phyloP scores from a whole-genome alignment of 371 early-diverging fungal genomes.

The Umbelopsis sp. region DNA sequence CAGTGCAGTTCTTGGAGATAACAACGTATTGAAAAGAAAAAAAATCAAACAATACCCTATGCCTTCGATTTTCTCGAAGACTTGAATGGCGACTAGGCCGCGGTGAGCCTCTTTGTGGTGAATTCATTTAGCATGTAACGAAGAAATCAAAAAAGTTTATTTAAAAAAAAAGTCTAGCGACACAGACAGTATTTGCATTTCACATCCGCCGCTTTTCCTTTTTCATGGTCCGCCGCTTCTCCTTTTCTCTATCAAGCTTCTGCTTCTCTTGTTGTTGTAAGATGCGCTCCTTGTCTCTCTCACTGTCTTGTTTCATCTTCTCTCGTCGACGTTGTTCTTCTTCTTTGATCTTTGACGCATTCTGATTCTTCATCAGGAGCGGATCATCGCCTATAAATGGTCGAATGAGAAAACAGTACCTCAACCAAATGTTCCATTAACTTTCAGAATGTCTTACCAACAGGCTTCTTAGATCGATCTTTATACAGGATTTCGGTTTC shows the following conservation, averaged over 20 bases:
- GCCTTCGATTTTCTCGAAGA: conserved; percentile 6
- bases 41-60: not conserved
- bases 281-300: conserved; percentile 60
- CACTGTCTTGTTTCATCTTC: conserved; percentile 55
- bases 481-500: conserved; percentile 41
- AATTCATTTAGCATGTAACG: conserved; percentile 1
- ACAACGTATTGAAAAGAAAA: not conserved
- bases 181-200: not conserved
- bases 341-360: conserved; percentile 54
- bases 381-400: conserved; percentile 31
- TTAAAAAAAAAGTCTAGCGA: not conserved
- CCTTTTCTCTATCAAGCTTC: conserved; percentile 41
- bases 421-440: not conserved
- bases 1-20: not conserved
- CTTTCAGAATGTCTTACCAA: not conserved
- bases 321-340: conserved; percentile 53
- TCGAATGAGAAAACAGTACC: not conserved
- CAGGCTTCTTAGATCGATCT: conserved; percentile 1
- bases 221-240: conserved; percentile 53
- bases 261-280: conserved; percentile 57
- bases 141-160: not conserved
- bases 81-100: conserved; percentile 2
- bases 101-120: conserved; percentile 15
- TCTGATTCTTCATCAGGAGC: conserved; percentile 50
- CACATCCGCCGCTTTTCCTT: conserved; percentile 60